Evolutionary conservation across 139 green algal genomes (phyloP), one percentile per base, ranked within the genome.

Genomic region (Closterium sp.): DNA sequence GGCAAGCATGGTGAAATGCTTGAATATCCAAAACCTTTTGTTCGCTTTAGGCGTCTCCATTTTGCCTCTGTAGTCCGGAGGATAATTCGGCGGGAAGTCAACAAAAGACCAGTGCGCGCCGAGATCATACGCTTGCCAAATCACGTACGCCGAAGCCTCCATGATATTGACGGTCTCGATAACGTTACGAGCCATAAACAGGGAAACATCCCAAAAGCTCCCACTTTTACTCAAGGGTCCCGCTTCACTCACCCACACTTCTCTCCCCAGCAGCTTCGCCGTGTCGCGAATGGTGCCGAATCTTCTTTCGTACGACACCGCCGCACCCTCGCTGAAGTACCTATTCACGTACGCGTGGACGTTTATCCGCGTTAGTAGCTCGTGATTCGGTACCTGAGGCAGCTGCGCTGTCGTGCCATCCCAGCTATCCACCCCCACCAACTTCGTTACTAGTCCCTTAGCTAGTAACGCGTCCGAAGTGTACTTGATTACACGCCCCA

Each of bases 231-330:
- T 88, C 16, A 91, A 86, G 33, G 35, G 86, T 55, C 88, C 93
- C 31, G 85, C 88, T 87, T 95, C 93, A 36, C 36, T 90, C 85
- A 92, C 90, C 93, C 93, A 95, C 66, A 95, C 76, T 10, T 86
- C 89, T 35, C 91, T 93, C 16, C 89, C 84, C 9, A 91, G 34
- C 35, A 38, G 33, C 9, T 35, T 32, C 43, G 90, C 89, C 85
- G 92, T 25, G 21, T 90, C 76, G 35, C 86, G 69, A 83, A 93
- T 38, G 66, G 16, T 76, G 55, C 55, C 55, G 25, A 76, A 76
- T 76, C 55, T 76, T 16, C 55, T 19, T 76, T 76, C 55, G 55
- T 76, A 76, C 23, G 55, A 28, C 16, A 12, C 12, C 23, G 55
- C 55, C 16, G 25, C 55, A 28, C 55, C 55, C 55, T 76, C 55